phyloP scores from a whole-genome alignment of 2,329 filamentous ascomycete genomes.

The Cladophialophora exuberans region DNA sequence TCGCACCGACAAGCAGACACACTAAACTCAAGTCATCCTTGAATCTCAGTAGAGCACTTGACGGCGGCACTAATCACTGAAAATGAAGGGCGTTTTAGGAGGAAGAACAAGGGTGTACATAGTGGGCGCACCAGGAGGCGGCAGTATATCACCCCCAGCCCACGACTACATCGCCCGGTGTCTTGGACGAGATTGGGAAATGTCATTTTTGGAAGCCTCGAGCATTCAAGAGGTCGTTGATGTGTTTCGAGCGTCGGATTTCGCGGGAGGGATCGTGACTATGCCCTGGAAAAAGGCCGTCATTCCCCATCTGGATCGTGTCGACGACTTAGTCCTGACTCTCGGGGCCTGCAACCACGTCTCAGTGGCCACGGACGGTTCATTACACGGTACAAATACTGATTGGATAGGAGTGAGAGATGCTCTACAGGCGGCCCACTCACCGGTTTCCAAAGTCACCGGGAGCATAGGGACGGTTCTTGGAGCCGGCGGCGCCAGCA shows the following conservation, averaged over 20 bases:
- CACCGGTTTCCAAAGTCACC: slow-evolving; percentile 29
- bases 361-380: slow-evolving; percentile 22
- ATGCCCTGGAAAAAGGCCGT: slow-evolving; percentile 50
- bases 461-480: slow-evolving; percentile 59
- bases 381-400: slow-evolving; percentile 46
- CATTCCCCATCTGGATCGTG: slow-evolving; percentile 43
- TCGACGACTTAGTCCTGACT: slow-evolving; percentile 41
- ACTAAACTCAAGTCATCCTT: no score
- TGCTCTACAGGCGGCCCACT: slow-evolving; percentile 42
- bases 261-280: slow-evolving; percentile 43
- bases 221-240: slow-evolving; percentile 40
- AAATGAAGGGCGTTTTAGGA: neutral
- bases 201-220: slow-evolving; percentile 36
- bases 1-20: no score
- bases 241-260: slow-evolving; percentile 36
- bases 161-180: slow-evolving; percentile 45
- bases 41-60: no score
- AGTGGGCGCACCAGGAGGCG: slow-evolving; percentile 26
- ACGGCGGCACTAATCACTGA: no score
- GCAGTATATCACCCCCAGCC: slow-evolving; percentile 46
- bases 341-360: slow-evolving; percentile 24
- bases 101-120: slow-evolving; percentile 5
- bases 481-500: slow-evolving; percentile 71
- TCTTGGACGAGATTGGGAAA: slow-evolving; percentile 42
- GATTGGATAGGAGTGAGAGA: slow-evolving; percentile 48